Percentiles rank a stretch among this genome's conserved stretches.
phyloP scores from a whole-genome alignment of 2,329 filamentous ascomycete species.

The Aspergillus caelatus region DNA sequence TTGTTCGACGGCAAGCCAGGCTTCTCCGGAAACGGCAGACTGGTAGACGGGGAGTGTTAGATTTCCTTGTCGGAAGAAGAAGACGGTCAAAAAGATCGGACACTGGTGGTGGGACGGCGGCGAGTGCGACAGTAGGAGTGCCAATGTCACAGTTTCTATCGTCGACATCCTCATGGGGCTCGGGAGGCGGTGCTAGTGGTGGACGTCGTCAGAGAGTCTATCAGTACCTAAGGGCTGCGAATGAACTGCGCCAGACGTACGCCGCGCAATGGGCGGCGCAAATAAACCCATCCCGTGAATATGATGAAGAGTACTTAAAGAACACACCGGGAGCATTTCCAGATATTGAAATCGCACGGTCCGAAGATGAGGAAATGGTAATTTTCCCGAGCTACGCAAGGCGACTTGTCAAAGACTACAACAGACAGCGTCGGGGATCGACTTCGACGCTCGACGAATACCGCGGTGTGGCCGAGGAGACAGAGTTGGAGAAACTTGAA shows the following conservation, averaged over 20 bases:
- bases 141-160: constrained; percentile 31
- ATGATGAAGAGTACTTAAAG: constrained; percentile 48
- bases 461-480: constrained; percentile 45
- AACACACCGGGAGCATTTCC: constrained; percentile 77
- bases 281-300: constrained; percentile 45
- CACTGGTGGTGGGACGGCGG: constrained; percentile 20
- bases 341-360: constrained; percentile 76
- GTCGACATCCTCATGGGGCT: constrained; percentile 26
- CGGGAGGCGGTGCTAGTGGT: constrained; percentile 43
- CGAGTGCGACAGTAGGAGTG: constrained; percentile 18
- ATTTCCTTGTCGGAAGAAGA: constrained; percentile 29
- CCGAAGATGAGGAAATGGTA: constrained; percentile 88
- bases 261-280: constrained; percentile 55
- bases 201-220: constrained; percentile 78
- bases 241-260: constrained; percentile 71
- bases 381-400: constrained; percentile 93
- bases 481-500: constrained; percentile 71
- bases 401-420: constrained; percentile 61
- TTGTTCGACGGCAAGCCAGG: constrained; percentile 66
- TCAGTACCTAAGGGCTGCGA: constrained; percentile 70
- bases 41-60: constrained; percentile 26
- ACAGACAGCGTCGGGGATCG: constrained; percentile 32
- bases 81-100: constrained; percentile 23
- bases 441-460: constrained; percentile 42
- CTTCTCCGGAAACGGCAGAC: constrained; percentile 50